phyloP scores from a whole-genome alignment of 352 stramenopile genomes.

The Globisporangium irregulare region DNA sequence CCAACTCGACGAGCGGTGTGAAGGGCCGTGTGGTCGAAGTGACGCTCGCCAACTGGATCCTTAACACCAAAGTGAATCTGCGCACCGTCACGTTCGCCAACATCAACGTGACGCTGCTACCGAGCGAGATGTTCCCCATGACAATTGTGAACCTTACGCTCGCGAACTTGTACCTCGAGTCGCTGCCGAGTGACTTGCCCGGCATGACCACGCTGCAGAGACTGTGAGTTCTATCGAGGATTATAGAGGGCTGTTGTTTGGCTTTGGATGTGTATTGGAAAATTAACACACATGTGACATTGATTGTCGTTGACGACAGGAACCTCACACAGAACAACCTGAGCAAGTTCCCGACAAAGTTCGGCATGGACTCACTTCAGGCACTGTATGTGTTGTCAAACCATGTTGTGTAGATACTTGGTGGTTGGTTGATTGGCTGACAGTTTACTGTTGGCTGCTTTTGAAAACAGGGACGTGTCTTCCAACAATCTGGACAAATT shows the following conservation, averaged over 20 bases:
- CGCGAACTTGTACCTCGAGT: conserved; percentile 9
- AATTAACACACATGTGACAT: not conserved
- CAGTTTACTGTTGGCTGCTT: not conserved
- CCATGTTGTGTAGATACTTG: not conserved
- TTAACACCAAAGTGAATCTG: conserved; percentile 12
- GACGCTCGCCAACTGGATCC: conserved; percentile 13
- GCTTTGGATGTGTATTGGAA: not conserved
- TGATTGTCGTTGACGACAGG: conserved; percentile 1
- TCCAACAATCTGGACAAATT: conserved; percentile 19
- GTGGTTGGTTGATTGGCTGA: not conserved
- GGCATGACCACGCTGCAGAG: conserved; percentile 8
- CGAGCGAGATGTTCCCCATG: conserved; percentile 17
- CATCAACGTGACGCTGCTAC: conserved; percentile 13
- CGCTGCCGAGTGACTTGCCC: conserved; percentile 9
- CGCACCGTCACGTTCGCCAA: conserved; percentile 16
- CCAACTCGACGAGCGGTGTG: conserved; percentile 9
- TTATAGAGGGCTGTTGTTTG: not conserved
- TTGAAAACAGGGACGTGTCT: conserved; percentile 13
- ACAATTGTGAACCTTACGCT: conserved; percentile 15
- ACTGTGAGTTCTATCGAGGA: conserved; percentile 4
- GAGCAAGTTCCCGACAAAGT: conserved; percentile 13
- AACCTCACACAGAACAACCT: conserved; percentile 17
- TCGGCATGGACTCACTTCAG: conserved; percentile 12
- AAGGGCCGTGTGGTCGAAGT: conserved; percentile 13
- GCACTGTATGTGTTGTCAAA: conserved; percentile 6